Base-by-base conservation (phyloP, 805 yeast genomes). In the Hanseniaspora pseudoguilliermondii region DNA sequence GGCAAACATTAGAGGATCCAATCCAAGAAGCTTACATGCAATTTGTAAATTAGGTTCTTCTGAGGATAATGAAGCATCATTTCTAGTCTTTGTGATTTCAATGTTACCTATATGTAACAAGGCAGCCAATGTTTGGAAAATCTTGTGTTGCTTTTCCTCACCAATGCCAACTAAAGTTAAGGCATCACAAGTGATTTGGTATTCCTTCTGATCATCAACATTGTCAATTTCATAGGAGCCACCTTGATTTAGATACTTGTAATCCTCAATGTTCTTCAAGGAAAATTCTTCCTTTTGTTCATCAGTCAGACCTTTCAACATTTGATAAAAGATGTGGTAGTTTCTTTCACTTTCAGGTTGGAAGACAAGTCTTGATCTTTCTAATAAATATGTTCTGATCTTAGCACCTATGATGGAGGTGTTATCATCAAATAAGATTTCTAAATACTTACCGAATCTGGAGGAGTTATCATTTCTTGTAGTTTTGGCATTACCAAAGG, bases 401-500 rank as follows among this genome's bases (percentile, higher is more conserved):
- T 91, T 78, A 8, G 98, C 98, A 66, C 97, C 98, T 62, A 89
- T 84, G 64, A 91, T 91, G 38, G 86, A 79, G 21, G 85, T 82
- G 27, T 79, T 66, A 23, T 77, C 70, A 70, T 88, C 85, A 69
- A 91, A 91, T 61, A 89, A 73, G 63, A 91, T 91, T 71, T 91
- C 97, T 62, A 91, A 75, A 68, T 91, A 91, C 70, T 88, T 88
- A 57, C 96, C 96, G 69, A 88, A 95, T 66, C 96, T 78, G 11
- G 95, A 86, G n/a, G 95, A 86, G 68, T 88, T 88, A 71, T 88
- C 87, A 68, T 88, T 88, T 67, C 96, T 79, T 60, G 88, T 76
- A 0, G 96, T 88, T 69, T 88, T 89, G 27, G 96, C 96, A 74
- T 95, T 88, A 53, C 96, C 96, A 69, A 88, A 88, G 0, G 95